Evolutionary conservation across 2,329 filamentous ascomycete genomes (phyloP).

Genomic region (Sarocladium oryzae): DNA sequence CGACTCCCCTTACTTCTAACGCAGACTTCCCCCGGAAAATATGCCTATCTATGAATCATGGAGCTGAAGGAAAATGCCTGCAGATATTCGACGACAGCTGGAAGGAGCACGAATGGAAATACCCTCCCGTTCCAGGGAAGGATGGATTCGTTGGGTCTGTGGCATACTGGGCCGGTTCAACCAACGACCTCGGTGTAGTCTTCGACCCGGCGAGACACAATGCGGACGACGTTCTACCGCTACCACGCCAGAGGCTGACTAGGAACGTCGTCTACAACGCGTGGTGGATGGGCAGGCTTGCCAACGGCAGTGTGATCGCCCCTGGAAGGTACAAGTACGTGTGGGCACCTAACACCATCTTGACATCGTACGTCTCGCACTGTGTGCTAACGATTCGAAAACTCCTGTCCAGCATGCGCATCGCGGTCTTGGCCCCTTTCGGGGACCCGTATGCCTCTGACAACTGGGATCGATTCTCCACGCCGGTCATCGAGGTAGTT

Average conservation of each 20-base stretch:
- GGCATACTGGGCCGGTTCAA: constrained; percentile 15
- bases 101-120: neutral
- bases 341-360: neutral
- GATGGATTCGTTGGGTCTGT: constrained; percentile 2
- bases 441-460: constrained; percentile 9
- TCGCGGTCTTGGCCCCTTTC: constrained; percentile 12
- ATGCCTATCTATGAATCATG: no score
- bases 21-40: no score
- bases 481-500: constrained; percentile 12
- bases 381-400: neutral
- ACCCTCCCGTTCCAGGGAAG: neutral
- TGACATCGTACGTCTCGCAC: neutral
- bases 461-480: neutral
- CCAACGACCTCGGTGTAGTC: neutral
- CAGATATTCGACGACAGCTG: neutral
- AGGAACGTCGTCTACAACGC: constrained; percentile 12
- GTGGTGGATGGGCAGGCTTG: constrained; percentile 12
- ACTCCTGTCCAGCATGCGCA: constrained; percentile 11
- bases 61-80: neutral
- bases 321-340: constrained; percentile 11
- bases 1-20: no score
- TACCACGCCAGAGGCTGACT: constrained; percentile 12
- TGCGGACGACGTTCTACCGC: neutral
- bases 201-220: neutral
- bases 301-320: constrained; percentile 11